Evolutionary conservation across 225 moss, liverwort and hornwort genomes (phyloP), one percentile per base, ranked within the genome.

Genomic region (Asterella californica): DNA sequence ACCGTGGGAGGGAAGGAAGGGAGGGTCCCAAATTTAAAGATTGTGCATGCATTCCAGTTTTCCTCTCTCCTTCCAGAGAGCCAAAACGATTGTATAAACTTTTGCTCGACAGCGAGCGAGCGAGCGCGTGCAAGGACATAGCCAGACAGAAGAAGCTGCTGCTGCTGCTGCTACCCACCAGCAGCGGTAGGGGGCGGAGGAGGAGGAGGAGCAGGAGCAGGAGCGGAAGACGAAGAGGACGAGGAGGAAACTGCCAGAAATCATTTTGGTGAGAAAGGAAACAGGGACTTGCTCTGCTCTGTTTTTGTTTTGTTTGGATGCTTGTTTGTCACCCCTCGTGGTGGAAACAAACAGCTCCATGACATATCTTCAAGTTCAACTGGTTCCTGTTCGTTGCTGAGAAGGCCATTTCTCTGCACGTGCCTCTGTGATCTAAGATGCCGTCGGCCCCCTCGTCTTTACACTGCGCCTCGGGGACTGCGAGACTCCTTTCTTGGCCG

Each of bases 231-330:
- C 42, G 42, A 7, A 42, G 42, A 42, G n/a, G n/a, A n/a, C n/a
- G n/a, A n/a, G n/a, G n/a, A n/a, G n/a, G 63, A 63, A 63, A 63
- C 18, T 63, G 63, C 63, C 63, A 63, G 63, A 63, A 63, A 63
- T n/a, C 63, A 63, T 63, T 15, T 63, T n/a, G 63, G 22, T n/a
- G 27, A 32, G n/a, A 17, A 65, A n/a, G 27, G 61, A 52, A 48
- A 48, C 48, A 6, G 18, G 17, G 9, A 55, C 17, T 10, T 55
- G 18, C 17, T 55, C 55, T 55, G 63, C 6, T 63, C 27, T 63
- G 4, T 63, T 63, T 29, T 7, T 15, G 14, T 63, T 63, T 63
- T 15, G 63, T 25, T 65, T 65, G 65, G 42, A 42, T 2, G 42
- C 42, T 42, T 42, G 42, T 42, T n/a, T n/a, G n/a, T n/a, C n/a